Evolutionary conservation across 306 rosid species (phyloP), one percentile per base, ranked within the genome.

Genomic region (Lathyrus sativus): DNA sequence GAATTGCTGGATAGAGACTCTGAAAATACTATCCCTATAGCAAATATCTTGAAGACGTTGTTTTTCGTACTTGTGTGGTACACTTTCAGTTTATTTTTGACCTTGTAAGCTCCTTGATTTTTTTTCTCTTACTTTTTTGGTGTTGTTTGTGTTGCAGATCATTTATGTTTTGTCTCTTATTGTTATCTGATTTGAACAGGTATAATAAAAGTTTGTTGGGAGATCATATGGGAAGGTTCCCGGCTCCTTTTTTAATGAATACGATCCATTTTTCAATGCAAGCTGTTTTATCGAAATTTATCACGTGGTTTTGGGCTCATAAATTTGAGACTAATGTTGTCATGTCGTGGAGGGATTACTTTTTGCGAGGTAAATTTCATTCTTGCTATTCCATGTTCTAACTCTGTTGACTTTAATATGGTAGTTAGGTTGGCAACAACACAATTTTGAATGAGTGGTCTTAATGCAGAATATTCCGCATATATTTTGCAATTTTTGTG

Each of bases 301-400:
- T 93, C 82, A 90, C 86, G 19, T 88, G 91, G 95, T 86, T 82
- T 79, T 90, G 99, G 99, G 78, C 99, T 78, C 43, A 80, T 64
- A 87, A 84, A 65, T 90, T 87, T 74, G 84, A 87, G 75, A 64
- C 86, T 71, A 62, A 39, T 31, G 91, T 88, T 74, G 60, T 75
- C 72, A 88, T 93, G 93, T 90, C 99, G 60, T 90, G 96, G 99
- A 85, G 76, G 82, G 99, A 93, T 84, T 93, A 93, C 86, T 84
- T 83, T 70, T 43, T 53, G 78, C 86, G 85, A 84, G 99, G 99
- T 93, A 88, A 65, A 70, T n/a, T 70, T 12, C 39, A 4, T 57
- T 68, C 63, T 53, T 68, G 45, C 38, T 50, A 15, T 72, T 22
- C 14, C 29, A 17, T 45, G 57, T 42, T 53, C 6, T 43, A 65